Base-by-base conservation (phyloP, 768 basidiomycete genomes). In the Pleurotus sapidus region DNA sequence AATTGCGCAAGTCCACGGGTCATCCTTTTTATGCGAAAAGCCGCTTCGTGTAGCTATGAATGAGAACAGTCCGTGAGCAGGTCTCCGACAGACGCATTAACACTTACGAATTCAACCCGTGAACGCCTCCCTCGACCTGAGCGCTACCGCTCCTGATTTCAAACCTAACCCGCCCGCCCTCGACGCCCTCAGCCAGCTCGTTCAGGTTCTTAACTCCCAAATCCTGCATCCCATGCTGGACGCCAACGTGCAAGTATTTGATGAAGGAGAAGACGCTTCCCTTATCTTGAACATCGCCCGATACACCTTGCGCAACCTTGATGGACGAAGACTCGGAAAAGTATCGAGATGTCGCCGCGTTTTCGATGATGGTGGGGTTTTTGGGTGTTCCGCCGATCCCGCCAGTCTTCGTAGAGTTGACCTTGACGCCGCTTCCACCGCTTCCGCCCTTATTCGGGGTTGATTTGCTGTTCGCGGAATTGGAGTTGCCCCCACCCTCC, bases 281-380 rank as follows among this genome's bases (percentile, higher is more conserved):
- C 79, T 97, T 98, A 73, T 99, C 96, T 72, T 93, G 91, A 9
- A 98, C 96, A 65, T 98, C 94, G 11, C 96, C 96, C 11, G 91
- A 91, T 7, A 99, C 96, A 59, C 94, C 94, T 71, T 95, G 93
- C 1, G 95, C 96, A 39, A 99, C 97, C 77, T 98, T 97, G 71
- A 99, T 88, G 4, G 88, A 81, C 49, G 93, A 93, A 57, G 84
- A 83, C 74, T 97, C 94, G 37, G 92, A 95, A 75, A 97, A 97
- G 79, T 97, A 99, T 23, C 96, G 83, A 30, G 93, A 87, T 2
- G 95, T 98, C 1, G 97, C 97, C 11, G 96, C 97, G 66, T 98
- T 98, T 74, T 95, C 93, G 34, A 86, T 73, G 0, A 77, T 76
- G 14, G 65, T 74, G 17, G 71, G 68, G 66, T 77, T 80, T 63